These are phyloP conservation scores for Lepidium didymum DNA, from an alignment of 345 rosid species.

Conservation along the genomic window DNA sequence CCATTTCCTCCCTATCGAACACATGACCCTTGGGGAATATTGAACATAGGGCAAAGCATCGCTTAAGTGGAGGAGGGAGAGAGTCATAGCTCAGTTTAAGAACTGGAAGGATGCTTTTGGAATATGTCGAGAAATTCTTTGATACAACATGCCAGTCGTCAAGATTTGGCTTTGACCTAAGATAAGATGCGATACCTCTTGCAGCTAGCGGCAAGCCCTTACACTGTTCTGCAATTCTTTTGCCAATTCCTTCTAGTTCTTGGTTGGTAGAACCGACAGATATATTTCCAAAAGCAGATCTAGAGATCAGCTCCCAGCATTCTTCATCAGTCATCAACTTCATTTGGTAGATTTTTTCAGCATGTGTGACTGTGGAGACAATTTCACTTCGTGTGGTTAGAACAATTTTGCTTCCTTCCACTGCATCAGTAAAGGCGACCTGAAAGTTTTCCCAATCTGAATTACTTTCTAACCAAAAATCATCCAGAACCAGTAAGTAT, in stretches of 20 bases:
- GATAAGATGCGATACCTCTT: conserved; percentile 26
- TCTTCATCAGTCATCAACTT: conserved; percentile 27
- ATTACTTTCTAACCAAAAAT: conserved; percentile 36
- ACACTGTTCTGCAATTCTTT: conserved; percentile 31
- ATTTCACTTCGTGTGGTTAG: conserved; percentile 35
- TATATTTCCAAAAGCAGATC: conserved; percentile 20
- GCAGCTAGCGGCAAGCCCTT: conserved; percentile 40
- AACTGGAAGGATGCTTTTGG: conserved; percentile 13
- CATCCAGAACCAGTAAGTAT: conserved; percentile 36
- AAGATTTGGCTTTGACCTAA: conserved; percentile 14
- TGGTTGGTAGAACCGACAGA: conserved; percentile 12
- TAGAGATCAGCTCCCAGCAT: conserved; percentile 30
- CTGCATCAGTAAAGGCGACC: conserved; percentile 23
- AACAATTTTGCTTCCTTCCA: conserved; percentile 36
- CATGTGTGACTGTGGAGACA: conserved; percentile 25
- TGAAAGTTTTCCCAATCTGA: conserved; percentile 25
- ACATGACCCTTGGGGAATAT: conserved; percentile 31
- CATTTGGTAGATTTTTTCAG: conserved; percentile 14
- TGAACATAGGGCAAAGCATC: conserved; percentile 34
- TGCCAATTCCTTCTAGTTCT: conserved; percentile 28
- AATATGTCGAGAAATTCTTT: conserved; percentile 19
- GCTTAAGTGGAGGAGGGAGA: conserved; percentile 31
- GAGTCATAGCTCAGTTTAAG: conserved; percentile 25
- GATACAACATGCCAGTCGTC: conserved; percentile 23
- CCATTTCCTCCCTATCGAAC: conserved; percentile 22